Percentiles rank a stretch among this genome's conserved stretches.
Evolutionary conservation across 2,329 filamentous ascomycete species (phyloP).

Genomic region (Chlorencoelia australis): DNA sequence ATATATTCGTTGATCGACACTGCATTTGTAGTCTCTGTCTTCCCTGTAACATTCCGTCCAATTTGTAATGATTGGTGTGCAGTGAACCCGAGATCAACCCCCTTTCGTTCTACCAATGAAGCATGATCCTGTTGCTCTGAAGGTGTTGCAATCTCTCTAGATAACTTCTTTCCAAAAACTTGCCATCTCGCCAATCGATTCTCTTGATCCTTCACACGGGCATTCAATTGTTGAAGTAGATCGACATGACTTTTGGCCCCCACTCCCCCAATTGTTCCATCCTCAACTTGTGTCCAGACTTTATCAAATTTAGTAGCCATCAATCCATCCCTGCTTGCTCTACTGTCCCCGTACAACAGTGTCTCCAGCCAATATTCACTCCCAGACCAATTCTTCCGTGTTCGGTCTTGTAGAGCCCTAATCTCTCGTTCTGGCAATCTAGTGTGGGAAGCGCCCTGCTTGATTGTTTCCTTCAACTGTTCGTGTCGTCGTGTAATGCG

Average conservation of each 20-base stretch:
- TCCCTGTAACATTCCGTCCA: conserved; percentile 27
- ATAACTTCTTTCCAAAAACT: conserved; percentile 42
- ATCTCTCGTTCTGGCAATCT: conserved; percentile 18
- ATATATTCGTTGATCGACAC: conserved; percentile 22
- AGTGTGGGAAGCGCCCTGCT: conserved; percentile 21
- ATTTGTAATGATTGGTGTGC: conserved; percentile 40
- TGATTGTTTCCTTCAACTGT: conserved; percentile 27
- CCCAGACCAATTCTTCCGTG: conserved; percentile 70
- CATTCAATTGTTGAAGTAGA: conserved; percentile 61
- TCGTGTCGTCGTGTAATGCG: conserved; percentile 46
- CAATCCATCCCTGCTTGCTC: conserved; percentile 48
- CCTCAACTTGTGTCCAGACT: conserved; percentile 59
- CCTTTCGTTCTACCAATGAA: conserved; percentile 1
- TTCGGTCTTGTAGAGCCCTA: conserved; percentile 44
- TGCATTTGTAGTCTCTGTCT: conserved; percentile 2
- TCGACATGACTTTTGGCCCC: conserved; percentile 38
- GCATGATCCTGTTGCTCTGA: conserved; percentile 18
- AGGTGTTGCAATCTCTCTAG: conserved; percentile 11
- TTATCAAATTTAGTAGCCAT: conserved; percentile 57
- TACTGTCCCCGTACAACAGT: conserved; percentile 56
- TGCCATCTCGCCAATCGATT: conserved; percentile 65
- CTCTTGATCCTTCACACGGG: conserved; percentile 55
- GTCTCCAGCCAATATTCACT: conserved; percentile 64
- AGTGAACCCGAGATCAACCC: conserved; percentile 44
- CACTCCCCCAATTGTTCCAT: conserved; percentile 46